Conservation (phyloP, 805 yeast species). For the Ogataea nonfermentans region DNA sequence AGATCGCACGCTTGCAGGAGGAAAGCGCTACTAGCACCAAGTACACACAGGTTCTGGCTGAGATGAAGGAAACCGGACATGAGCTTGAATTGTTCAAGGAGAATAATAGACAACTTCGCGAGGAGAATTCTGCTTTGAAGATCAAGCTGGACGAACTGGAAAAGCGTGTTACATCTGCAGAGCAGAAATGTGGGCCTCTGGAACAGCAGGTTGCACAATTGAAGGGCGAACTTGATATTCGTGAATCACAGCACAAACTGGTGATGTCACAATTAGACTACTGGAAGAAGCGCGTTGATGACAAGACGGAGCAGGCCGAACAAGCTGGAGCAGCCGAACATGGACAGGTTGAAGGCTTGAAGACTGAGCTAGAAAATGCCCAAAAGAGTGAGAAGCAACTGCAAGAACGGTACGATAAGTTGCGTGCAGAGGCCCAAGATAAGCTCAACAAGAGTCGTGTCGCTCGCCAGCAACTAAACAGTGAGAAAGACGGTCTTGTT, state of each 20-base stretch:
- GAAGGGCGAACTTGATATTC: constrained; percentile 39
- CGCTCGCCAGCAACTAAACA: constrained; percentile 21
- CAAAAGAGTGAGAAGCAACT: constrained; percentile 17
- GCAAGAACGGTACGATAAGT: constrained; percentile 27
- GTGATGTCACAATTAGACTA: constrained; percentile 54
- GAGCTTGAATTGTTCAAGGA: constrained; percentile 33
- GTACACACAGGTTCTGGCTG: constrained; percentile 20
- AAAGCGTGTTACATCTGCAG: constrained; percentile 8
- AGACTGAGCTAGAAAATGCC: constrained; percentile 17
- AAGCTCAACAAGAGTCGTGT: constrained; percentile 29
- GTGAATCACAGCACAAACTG: constrained; percentile 47
- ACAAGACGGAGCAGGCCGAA: constrained; percentile 28
- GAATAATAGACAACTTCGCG: constrained; percentile 27
- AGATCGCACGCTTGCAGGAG: constrained; percentile 37
- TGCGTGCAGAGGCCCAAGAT: constrained; percentile 32
- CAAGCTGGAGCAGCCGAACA: constrained; percentile 20
- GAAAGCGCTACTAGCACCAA: constrained; percentile 23
- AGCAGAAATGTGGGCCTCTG: constrained; percentile 14
- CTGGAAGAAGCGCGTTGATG: constrained; percentile 54
- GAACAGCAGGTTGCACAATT: constrained; percentile 18
- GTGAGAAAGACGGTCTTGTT: constrained; percentile 18
- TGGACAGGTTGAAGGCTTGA: constrained; percentile 25
- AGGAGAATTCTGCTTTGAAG: constrained; percentile 19
- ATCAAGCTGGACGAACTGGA: constrained; percentile 19
- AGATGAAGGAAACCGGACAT: constrained; percentile 28